Conservation (phyloP, 441 rosid species). For the Rhodomyrtus psidioides region DNA sequence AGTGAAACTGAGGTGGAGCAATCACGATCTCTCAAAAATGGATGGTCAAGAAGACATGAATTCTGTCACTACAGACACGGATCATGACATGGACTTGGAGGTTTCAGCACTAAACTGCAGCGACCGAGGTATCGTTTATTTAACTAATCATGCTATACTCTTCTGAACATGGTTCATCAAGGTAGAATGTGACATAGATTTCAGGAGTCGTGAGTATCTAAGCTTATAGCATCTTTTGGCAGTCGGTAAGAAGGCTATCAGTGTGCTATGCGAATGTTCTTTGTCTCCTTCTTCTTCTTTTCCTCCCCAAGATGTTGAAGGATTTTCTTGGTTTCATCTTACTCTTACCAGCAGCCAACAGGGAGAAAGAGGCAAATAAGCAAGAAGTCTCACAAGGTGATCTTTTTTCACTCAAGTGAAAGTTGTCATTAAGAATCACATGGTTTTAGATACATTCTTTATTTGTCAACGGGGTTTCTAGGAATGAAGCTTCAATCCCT, state of each 20-base stretch:
- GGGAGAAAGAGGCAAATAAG: background rate
- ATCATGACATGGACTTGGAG: background rate
- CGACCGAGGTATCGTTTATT: background rate
- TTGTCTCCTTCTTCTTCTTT: background rate
- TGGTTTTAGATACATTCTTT: background rate
- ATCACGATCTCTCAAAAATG: background rate
- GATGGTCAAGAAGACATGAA: background rate
- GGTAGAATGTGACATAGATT: background rate
- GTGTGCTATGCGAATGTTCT: background rate
- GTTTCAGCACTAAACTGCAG: conserved; percentile 1
- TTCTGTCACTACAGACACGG: background rate
- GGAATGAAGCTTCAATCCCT: background rate
- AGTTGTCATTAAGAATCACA: background rate
- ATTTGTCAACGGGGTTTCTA: background rate
- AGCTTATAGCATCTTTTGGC: background rate
- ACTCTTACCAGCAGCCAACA: background rate
- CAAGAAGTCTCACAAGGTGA: background rate
- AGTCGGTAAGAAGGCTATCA: background rate
- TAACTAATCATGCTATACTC: background rate
- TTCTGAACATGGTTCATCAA: background rate
- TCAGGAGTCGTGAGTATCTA: background rate
- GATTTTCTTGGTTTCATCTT: background rate
- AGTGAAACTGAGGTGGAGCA: background rate
- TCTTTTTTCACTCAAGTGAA: background rate
- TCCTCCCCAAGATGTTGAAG: background rate